These are phyloP conservation scores for Tricholoma hemisulphureum DNA, from an alignment of 768 basidiomycete genomes.

Conservation along the genomic window DNA sequence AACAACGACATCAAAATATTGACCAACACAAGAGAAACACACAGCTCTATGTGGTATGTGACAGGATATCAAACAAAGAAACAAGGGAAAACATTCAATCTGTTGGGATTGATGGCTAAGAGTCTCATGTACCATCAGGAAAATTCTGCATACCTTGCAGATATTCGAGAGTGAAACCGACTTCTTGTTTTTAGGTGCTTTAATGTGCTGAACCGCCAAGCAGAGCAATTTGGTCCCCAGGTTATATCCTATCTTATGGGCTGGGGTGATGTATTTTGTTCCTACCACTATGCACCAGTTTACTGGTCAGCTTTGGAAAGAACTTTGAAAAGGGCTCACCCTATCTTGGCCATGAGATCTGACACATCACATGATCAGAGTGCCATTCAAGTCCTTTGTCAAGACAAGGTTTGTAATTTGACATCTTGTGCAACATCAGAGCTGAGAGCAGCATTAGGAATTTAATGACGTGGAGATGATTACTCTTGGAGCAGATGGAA, in stretches of 20 bases:
- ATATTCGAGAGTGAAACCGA: constrained; percentile 21
- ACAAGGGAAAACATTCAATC: constrained; percentile 32
- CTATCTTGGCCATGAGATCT: no score
- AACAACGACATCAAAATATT: constrained; percentile 44
- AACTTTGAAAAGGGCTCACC: constrained; percentile 15
- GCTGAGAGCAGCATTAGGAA: no score
- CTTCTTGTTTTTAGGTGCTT: constrained; percentile 31
- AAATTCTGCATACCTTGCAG: constrained; percentile 1
- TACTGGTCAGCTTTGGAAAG: constrained; percentile 27
- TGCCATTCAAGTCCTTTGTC: no score
- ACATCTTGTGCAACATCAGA: no score
- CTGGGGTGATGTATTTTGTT: constrained; percentile 37
- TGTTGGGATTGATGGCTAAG: constrained; percentile 36
- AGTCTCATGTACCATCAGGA: constrained; percentile 24
- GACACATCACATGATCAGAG: no score
- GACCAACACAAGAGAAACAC: constrained; percentile 30
- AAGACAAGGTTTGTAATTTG: no score
- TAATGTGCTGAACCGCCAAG: constrained; percentile 30
- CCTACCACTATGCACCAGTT: constrained; percentile 34
- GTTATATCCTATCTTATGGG: constrained; percentile 41
- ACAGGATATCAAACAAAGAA: constrained; percentile 41
- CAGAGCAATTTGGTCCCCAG: constrained; percentile 38
- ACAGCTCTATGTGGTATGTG: constrained; percentile 35
- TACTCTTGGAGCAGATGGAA: no score
- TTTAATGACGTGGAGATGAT: no score